phyloP scores from a whole-genome alignment of 2,329 filamentous ascomycete species.

The Neonectria faginata region DNA sequence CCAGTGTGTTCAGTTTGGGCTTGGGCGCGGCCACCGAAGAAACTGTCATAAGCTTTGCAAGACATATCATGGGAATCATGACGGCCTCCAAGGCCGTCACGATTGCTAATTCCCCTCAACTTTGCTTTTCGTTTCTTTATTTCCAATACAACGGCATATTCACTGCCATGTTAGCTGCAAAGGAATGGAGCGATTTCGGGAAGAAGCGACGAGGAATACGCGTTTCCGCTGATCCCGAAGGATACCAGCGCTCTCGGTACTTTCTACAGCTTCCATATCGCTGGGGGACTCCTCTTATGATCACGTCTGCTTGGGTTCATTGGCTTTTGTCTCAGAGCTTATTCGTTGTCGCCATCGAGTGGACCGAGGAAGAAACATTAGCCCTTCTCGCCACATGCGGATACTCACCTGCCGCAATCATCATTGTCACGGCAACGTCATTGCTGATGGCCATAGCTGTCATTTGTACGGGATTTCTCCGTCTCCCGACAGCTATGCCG shows the following conservation, averaged over 20 bases:
- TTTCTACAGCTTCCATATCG: constrained; percentile 30
- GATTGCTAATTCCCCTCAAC: constrained; percentile 22
- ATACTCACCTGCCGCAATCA: constrained; percentile 26
- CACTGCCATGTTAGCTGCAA: constrained; percentile 25
- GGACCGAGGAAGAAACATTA: too few relatives aligned
- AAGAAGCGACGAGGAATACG: constrained; percentile 7
- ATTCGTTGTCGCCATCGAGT: constrained; percentile 21
- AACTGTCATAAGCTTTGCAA: too few relatives aligned
- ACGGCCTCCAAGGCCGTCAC: not conserved
- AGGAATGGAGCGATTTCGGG: constrained; percentile 29
- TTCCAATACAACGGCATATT: constrained; percentile 27
- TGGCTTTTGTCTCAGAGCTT: constrained; percentile 30
- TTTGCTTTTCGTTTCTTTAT: constrained; percentile 27
- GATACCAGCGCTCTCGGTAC: constrained; percentile 23
- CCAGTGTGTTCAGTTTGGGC: too few relatives aligned
- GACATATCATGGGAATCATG: too few relatives aligned
- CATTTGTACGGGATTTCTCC: not conserved
- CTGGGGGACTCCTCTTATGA: constrained; percentile 11
- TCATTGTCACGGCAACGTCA: not conserved
- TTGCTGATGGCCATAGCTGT: constrained; percentile 4
- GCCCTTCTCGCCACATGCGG: constrained; percentile 14
- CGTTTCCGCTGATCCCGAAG: constrained; percentile 12
- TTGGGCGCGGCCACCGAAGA: not conserved
- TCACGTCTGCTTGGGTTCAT: constrained; percentile 17
- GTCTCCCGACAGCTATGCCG: constrained; percentile 12